A percentile compares a stretch with the other conserved stretches of the same genome.
Evolutionary conservation across 768 basidiomycete species (phyloP).

Genomic region (Lanmaoa pseudosensibilis): DNA sequence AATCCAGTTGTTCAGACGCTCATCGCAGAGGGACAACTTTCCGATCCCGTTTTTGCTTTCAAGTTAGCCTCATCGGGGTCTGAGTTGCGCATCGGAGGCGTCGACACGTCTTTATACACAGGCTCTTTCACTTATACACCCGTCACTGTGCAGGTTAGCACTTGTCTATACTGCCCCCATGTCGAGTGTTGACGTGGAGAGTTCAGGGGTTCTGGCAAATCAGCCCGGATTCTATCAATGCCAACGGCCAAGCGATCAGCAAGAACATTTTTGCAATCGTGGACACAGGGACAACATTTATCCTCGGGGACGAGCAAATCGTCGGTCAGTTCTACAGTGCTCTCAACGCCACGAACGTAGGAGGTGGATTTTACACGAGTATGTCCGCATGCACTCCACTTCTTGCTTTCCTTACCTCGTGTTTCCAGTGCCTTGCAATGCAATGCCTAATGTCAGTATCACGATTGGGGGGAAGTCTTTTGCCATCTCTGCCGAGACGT

Average conservation of each 20-base stretch:
- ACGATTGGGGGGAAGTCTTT: slow-evolving; percentile 35
- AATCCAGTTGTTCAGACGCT: slow-evolving; percentile 46
- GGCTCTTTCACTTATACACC: slow-evolving; percentile 39
- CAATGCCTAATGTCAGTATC: slow-evolving; percentile 33
- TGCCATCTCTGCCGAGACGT: slow-evolving; percentile 28
- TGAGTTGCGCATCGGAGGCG: slow-evolving; percentile 44
- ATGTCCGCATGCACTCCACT: not conserved
- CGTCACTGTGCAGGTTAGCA: slow-evolving; percentile 32
- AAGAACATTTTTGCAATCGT: slow-evolving; percentile 30
- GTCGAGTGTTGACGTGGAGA: not conserved
- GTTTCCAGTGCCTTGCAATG: slow-evolving; percentile 24
- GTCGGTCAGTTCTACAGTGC: slow-evolving; percentile 32
- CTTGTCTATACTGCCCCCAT: not conserved
- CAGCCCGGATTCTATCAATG: slow-evolving; percentile 14
- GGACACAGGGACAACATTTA: slow-evolving; percentile 51
- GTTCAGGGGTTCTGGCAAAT: slow-evolving; percentile 28
- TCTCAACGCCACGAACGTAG: slow-evolving; percentile 32
- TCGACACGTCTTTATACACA: slow-evolving; percentile 38
- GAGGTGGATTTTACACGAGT: slow-evolving; percentile 39
- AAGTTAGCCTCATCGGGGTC: slow-evolving; percentile 37
- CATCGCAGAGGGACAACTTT: slow-evolving; percentile 35
- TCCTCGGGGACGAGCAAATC: slow-evolving; percentile 42
- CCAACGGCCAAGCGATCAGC: slow-evolving; percentile 21
- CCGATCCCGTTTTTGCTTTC: slow-evolving; percentile 38
- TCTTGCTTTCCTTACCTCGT: slow-evolving; percentile 1